Percentiles rank a stretch among this genome's conserved stretches.
Conservation (phyloP, 345 rosid genomes). For the Eucalyptus curtisii region DNA sequence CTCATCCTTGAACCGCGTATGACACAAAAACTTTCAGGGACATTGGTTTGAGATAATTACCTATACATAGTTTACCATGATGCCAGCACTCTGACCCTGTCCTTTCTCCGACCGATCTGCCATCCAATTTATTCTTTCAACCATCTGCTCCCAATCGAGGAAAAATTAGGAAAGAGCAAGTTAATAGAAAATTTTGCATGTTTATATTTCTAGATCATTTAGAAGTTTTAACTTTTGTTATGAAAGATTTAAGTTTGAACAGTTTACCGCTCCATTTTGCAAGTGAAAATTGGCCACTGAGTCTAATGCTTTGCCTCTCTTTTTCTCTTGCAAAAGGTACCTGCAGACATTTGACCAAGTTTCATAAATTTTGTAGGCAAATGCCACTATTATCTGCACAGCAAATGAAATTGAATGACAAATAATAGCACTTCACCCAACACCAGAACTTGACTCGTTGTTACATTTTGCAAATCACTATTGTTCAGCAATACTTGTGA, state of each 20-base stretch:
- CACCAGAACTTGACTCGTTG: neutral
- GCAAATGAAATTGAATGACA: neutral
- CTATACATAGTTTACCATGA: conserved; percentile 95
- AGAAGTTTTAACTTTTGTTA: neutral
- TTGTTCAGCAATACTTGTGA: neutral
- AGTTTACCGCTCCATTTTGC: conserved; percentile 92
- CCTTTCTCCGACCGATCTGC: conserved; percentile 74
- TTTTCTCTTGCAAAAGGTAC: conserved; percentile 87
- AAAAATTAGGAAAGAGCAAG: neutral
- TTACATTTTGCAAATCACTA: neutral
- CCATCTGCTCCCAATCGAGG: conserved; percentile 32
- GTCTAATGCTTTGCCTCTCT: conserved; percentile 92
- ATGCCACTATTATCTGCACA: neutral
- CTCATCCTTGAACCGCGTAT: neutral
- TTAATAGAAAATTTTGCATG: neutral
- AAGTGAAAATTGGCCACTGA: conserved; percentile 95
- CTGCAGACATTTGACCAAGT: conserved; percentile 12
- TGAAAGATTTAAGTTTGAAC: neutral
- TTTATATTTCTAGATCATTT: neutral
- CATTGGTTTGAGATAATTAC: conserved; percentile 12
- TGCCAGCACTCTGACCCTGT: conserved; percentile 62
- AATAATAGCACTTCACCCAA: neutral
- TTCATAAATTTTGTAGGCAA: neutral
- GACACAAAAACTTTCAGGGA: neutral
- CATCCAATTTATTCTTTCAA: conserved; percentile 96